Evolutionary conservation across 371 early-diverging fungal genomes (phyloP), one percentile per base, ranked within the genome.

Genomic region (Funneliformis caledonium): DNA sequence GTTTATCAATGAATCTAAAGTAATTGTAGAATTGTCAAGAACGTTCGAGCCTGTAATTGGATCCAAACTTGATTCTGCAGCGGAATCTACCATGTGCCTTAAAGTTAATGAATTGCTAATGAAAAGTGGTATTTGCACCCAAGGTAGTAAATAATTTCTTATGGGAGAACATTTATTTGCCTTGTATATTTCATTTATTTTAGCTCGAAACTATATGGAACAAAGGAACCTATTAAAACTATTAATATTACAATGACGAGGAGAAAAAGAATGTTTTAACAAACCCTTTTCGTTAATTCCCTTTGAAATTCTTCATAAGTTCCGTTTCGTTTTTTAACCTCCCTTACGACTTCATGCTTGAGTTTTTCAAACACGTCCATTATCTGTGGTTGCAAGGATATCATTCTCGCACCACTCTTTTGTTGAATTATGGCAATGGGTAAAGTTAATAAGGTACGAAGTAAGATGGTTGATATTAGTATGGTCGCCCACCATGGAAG

Each of bases 401-500:
- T 82, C 86, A 91, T 89, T 14, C 90, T 87, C 0, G 88, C 90
- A 1, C 91, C 68, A 16, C 89, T 88, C 10, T 88, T 83, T 83
- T 92, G 92, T 82, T 94, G 94, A 48, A 91, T 88, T 10, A 94
- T 83, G 22, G 96, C 94, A 26, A 96, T 88, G 6, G 96, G 96
- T 4, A 94, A 81, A 0, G 96, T 95, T 82, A 91, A 82, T 2
- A 85, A 79, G 1, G 89, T 81, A 37, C 96, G 89, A 11, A 94
- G 85, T 1, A 86, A 64, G 16, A 93, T 80, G 0, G 95, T 94
- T 11, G 89, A 82, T 2, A 85, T 78, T 19, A 92, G 83, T 79
- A 94, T 91, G 12, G 93, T 89, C 0, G 87, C 86, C 91, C 92
- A 93, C 94, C 94, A 94, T 0, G 95, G 93, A 8, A 92, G 78